phyloP scores from a whole-genome alignment of 495 filamentous ascomycete genomes.

The Annulohypoxylon stygium region DNA sequence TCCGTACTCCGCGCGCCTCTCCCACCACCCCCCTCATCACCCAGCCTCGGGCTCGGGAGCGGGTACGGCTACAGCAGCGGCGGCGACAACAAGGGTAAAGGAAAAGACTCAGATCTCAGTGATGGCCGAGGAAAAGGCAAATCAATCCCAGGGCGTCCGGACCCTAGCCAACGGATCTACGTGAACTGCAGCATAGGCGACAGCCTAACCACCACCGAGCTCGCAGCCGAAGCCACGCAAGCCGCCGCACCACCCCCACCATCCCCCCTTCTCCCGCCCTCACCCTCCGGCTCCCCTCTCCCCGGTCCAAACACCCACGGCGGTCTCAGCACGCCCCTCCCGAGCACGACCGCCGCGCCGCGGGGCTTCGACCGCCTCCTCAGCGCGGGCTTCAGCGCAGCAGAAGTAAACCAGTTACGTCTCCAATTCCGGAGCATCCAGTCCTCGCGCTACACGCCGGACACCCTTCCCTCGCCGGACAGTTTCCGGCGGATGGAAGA shows the following conservation, averaged over 20 bases:
- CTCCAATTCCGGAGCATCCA: constrained; percentile 88
- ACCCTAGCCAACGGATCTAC: constrained; percentile 68
- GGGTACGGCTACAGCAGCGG: constrained; percentile 1
- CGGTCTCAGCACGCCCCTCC: constrained; percentile 11
- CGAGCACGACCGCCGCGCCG: constrained; percentile 71
- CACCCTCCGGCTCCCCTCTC: constrained; percentile 1
- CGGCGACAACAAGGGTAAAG: constrained; percentile 50
- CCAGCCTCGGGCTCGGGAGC: not conserved
- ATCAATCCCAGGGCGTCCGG: constrained; percentile 55
- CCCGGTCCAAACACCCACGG: not conserved
- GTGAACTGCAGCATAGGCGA: constrained; percentile 92
- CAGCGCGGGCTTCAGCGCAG: constrained; percentile 78
- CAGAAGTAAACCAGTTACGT: constrained; percentile 84
- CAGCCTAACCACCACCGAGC: constrained; percentile 73
- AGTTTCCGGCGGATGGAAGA: constrained; percentile 79
- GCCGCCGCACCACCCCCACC: constrained; percentile 58
- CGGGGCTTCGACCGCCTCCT: constrained; percentile 92
- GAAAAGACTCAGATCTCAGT: constrained; percentile 36
- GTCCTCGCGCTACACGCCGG: constrained; percentile 80
- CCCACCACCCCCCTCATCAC: constrained; percentile 58
- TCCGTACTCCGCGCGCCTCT: constrained; percentile 72
- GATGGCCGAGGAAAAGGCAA: constrained; percentile 63
- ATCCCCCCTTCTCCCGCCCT: constrained; percentile 22
- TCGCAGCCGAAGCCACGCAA: constrained; percentile 72
- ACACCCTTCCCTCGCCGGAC: constrained; percentile 79